A percentile compares a stretch with the other conserved stretches of the same genome.
These are phyloP conservation scores for Saccharomycopsis capsularis DNA, from an alignment of 805 yeast genomes.

Conservation along the genomic window DNA sequence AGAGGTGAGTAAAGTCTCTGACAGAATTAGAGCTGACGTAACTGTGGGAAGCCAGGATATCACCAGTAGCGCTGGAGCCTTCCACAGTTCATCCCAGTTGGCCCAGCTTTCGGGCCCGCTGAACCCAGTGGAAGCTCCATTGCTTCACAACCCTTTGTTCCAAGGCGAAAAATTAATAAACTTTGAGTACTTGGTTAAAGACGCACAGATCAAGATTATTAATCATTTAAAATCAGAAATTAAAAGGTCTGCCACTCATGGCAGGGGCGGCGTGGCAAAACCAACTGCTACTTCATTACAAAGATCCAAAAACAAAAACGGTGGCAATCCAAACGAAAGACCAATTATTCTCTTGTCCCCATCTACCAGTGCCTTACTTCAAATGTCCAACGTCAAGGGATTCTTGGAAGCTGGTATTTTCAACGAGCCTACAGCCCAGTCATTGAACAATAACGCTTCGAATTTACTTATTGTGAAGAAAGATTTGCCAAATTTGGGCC, in stretches of 20 bases:
- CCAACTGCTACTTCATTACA: not conserved
- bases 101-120: not conserved
- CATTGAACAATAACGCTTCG: slow-evolving; percentile 29
- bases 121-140: slow-evolving; percentile 38
- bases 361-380: slow-evolving; percentile 65
- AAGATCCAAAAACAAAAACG: slow-evolving; percentile 3
- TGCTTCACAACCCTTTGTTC: slow-evolving; percentile 53
- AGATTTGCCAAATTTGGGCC: slow-evolving; percentile 49
- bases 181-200: slow-evolving; percentile 61
- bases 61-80: slow-evolving; percentile 20
- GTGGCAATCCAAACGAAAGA: slow-evolving; percentile 32
- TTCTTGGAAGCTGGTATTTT: slow-evolving; percentile 70
- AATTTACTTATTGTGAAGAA: slow-evolving; percentile 40
- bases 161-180: slow-evolving; percentile 63
- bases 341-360: slow-evolving; percentile 77
- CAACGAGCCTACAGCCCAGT: slow-evolving; percentile 39
- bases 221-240: slow-evolving; percentile 38
- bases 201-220: slow-evolving; percentile 53
- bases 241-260: slow-evolving; percentile 23
- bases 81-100: not conserved
- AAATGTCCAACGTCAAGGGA: slow-evolving; percentile 56
- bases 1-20: not conserved
- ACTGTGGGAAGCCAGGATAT: too few relatives aligned
- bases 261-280: not conserved
- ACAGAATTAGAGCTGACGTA: not conserved